phyloP scores from a whole-genome alignment of 768 basidiomycete genomes.

The Lactifluus volemus region DNA sequence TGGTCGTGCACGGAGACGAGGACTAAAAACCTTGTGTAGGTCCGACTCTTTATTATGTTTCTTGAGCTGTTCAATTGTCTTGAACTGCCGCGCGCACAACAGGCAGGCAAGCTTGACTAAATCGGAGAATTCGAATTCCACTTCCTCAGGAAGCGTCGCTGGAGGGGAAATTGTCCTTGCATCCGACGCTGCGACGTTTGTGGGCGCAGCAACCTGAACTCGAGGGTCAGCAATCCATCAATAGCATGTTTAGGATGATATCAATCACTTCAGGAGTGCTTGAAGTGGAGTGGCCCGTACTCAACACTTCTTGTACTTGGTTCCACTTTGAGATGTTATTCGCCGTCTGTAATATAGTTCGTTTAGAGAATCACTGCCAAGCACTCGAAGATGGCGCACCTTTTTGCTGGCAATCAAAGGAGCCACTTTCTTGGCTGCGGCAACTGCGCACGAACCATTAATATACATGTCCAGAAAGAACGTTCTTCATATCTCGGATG shows the following conservation, averaged over 20 bases:
- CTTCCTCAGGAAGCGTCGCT: conserved; percentile 37
- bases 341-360: conserved; percentile 45
- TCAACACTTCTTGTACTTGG: conserved; percentile 84
- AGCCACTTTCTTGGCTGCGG: conserved; percentile 60
- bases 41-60: conserved; percentile 92
- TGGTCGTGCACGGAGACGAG: not conserved
- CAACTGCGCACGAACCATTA: conserved; percentile 31
- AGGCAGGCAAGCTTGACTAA: conserved; percentile 66
- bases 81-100: conserved; percentile 91
- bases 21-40: conserved; percentile 76
- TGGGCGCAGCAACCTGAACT: conserved; percentile 1
- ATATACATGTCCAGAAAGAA: conserved; percentile 23
- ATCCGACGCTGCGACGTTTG: conserved; percentile 5
- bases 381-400: conserved; percentile 31
- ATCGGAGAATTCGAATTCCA: conserved; percentile 81
- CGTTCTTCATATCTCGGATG: conserved; percentile 23
- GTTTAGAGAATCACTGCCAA: not conserved
- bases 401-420: conserved; percentile 82
- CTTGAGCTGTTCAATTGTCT: conserved; percentile 71
- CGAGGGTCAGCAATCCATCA: conserved; percentile 4
- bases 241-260: not conserved
- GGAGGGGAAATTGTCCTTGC: conserved; percentile 24
- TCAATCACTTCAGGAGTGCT: conserved; percentile 11
- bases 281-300: conserved; percentile 21
- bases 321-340: conserved; percentile 97